Conservation (phyloP, 169 alveolate species). For the Cyclospora cayetanensis region DNA sequence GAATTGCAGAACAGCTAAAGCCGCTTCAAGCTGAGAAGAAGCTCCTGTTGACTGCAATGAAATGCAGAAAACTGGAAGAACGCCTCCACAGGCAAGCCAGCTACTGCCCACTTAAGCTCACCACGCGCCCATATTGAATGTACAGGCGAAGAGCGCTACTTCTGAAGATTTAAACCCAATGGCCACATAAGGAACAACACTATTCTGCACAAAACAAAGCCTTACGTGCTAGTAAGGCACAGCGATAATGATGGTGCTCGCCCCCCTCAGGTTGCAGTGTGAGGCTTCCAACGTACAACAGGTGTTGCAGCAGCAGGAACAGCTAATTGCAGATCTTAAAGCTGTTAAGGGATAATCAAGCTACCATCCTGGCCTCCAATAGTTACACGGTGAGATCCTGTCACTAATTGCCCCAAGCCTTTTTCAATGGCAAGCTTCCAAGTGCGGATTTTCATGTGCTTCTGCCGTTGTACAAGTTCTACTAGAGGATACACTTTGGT, state of each 20-base stretch:
- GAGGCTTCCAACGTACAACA: conserved; percentile 10
- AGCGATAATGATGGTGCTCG: neutral
- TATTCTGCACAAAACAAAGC: neutral
- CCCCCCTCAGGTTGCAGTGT: conserved; percentile 2
- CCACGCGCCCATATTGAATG: neutral
- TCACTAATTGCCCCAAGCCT: too few species aligned
- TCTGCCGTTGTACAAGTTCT: too few species aligned
- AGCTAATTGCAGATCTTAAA: neutral
- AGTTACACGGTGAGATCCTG: too few species aligned
- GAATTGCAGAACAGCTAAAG: neutral
- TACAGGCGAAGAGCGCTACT: neutral
- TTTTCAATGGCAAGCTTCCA: too few species aligned
- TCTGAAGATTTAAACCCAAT: neutral
- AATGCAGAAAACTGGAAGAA: conserved; percentile 30
- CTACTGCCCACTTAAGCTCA: neutral
- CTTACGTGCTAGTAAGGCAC: neutral
- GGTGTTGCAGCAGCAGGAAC: conserved; percentile 45
- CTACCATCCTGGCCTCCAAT: too few species aligned
- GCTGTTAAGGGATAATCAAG: neutral
- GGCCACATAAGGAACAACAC: neutral
- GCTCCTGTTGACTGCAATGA: neutral
- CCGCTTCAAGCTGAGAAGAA: neutral
- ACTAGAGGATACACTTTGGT: too few species aligned
- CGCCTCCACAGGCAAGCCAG: conserved; percentile 37
- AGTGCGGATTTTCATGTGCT: too few species aligned